A percentile compares a stretch with the other conserved stretches of the same genome.
phyloP scores from a whole-genome alignment of 768 basidiomycete genomes.

The Calocybe cyanea region DNA sequence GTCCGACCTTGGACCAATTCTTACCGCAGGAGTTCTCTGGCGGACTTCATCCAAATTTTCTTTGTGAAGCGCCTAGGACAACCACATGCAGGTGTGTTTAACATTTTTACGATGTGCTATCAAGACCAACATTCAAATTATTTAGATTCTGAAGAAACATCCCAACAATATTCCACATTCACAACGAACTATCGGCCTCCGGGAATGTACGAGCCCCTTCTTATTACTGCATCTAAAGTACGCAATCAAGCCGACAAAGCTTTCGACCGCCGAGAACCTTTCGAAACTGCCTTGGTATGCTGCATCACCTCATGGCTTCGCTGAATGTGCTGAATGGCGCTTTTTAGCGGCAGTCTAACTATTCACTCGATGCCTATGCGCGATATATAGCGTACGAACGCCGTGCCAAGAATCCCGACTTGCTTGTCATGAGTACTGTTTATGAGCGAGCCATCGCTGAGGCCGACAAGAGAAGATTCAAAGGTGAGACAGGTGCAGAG shows the following conservation, averaged over 20 bases:
- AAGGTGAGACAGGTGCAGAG: constrained; percentile 53
- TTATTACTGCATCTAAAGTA: constrained; percentile 75
- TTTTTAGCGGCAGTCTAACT: constrained; percentile 29
- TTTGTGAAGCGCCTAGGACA: constrained; percentile 67
- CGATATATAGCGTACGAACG: constrained; percentile 64
- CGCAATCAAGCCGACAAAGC: constrained; percentile 57
- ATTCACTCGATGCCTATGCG: constrained; percentile 57
- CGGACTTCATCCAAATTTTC: constrained; percentile 52
- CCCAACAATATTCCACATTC: constrained; percentile 85
- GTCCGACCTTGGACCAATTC: constrained; percentile 27
- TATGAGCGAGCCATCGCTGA: constrained; percentile 78
- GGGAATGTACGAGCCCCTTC: constrained; percentile 70
- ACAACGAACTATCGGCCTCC: constrained; percentile 74
- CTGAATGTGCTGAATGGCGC: neutral
- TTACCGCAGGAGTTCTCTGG: constrained; percentile 22
- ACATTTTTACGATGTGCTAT: neutral
- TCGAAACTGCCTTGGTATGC: constrained; percentile 60
- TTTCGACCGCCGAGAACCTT: constrained; percentile 58
- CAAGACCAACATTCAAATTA: neutral
- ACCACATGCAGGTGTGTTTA: constrained; percentile 65
- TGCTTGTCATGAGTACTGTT: constrained; percentile 50
- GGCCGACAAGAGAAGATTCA: constrained; percentile 56
- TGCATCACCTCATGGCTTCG: neutral
- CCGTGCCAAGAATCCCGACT: constrained; percentile 54
- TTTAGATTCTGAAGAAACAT: constrained; percentile 75